Base-by-base conservation (phyloP, 176 grass and related monocot species). In the Bonia amplexicaulis region DNA sequence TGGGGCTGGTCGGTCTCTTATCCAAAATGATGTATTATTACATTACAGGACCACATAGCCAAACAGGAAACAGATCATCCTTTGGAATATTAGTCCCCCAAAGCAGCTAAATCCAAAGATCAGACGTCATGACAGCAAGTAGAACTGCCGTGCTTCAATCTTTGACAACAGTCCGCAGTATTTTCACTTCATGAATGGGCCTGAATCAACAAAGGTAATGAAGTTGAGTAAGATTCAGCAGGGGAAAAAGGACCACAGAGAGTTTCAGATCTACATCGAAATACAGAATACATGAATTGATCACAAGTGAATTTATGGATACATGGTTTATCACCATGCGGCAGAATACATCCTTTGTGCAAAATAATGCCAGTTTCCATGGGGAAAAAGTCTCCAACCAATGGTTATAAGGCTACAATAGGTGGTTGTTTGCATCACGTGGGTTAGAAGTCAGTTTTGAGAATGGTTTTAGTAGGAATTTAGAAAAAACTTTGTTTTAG, bases 131-230 rank as follows among this genome's bases (percentile, higher is more conserved):
- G 29, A 62, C 20, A 23, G 19, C 17, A 76, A 11, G 12, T 2
- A 11, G 1, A 74, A 22, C 58, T 11, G 12, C 25, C 2, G 29
- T 54, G 62, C 80, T 82, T 98, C 80, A 98, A 79, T 98, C 96
- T 81, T 95, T 94, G 52, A 98, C 90, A n/a, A 78, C 35, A 1
- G 91, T 92, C 68, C 90, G 84, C 73, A 98, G 77, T 74, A 98
- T 92, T 78, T 89, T 98, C 74, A 98, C 93, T 89, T 98, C 93
- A 87, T 98, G 91, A 41, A 94, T 94, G 49, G 96, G 96, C 89
- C 93, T 98, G 41, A 37, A 92, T 55, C 47, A 91, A 72, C 33
- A 79, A 75, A 80, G 11, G 35, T 47, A 61, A 62, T 12, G 29
- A 72, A 14, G 3, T 14, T 20, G 20, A 64, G 45, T 42, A 33